Conservation (phyloP, 305 asterid genomes). For the Fraxinus albicans region DNA sequence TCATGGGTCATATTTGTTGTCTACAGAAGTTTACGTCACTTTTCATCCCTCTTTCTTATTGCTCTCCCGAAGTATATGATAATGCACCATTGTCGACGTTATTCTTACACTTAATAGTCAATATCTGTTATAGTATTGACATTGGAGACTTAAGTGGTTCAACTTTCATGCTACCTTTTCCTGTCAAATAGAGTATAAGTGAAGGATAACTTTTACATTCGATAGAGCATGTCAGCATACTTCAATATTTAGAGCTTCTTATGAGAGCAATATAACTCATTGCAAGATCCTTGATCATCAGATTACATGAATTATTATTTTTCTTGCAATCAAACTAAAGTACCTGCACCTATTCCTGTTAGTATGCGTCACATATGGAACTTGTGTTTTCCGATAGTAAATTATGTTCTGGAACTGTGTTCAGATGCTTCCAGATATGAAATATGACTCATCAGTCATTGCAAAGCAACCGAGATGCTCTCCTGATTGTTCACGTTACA, state of each 20-base stretch:
- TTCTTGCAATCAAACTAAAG: background rate
- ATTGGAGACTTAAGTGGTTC: background rate
- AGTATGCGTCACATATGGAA: background rate
- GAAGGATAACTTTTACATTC: background rate
- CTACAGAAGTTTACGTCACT: background rate
- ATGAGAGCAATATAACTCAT: background rate
- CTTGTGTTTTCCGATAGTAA: constrained; percentile 4
- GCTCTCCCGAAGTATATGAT: background rate
- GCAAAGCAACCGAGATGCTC: constrained; percentile 48
- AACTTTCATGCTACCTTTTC: background rate
- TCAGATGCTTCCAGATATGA: constrained; percentile 56
- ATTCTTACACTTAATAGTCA: background rate
- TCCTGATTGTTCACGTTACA: constrained; percentile 54
- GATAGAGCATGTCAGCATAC: background rate
- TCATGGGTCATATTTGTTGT: constrained; percentile 2
- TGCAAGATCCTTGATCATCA: background rate
- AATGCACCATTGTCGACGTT: background rate
- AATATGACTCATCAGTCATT: constrained; percentile 30
- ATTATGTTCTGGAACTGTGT: constrained; percentile 14
- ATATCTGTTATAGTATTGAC: background rate
- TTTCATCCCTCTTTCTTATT: background rate
- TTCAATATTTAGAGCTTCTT: background rate
- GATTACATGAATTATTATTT: background rate
- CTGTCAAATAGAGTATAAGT: background rate
- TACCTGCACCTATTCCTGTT: background rate